Base-by-base conservation (phyloP, 2,329 filamentous ascomycete species). In the Ophiocordyceps sinensis region DNA sequence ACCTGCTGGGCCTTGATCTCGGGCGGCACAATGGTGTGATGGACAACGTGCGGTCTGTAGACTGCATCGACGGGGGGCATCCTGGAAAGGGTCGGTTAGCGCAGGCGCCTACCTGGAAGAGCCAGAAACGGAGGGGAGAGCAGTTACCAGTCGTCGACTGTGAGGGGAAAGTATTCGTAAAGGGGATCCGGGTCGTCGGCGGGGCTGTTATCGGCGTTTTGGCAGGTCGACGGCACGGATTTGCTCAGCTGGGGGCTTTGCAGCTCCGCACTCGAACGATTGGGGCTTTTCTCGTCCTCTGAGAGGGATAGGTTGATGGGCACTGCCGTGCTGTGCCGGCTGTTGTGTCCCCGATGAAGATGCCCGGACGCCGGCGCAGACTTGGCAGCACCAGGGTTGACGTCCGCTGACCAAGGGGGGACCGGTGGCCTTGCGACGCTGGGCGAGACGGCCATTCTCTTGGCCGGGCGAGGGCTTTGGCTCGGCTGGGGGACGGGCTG, bases 141-240 rank as follows among this genome's bases (percentile, higher is more conserved):
- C 9, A 23, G n/a, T 37, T 41, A 75, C 83, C 83, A 95, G 54
- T 95, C 88, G 57, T 95, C 87, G 44, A 94, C 65, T 38, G 82
- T 87, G 14, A 96, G 68, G 0, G 88, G 88, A 48, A 96, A 95
- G 56, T 96, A 95, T 62, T 96, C 88, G 56, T 95, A 95, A 15
- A 95, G 66, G 48, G 88, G 66, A 60, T 95, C 88, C 1, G 80
- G 80, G 50, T 81, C 82, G 51, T 94, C 86, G 48, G 79, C 63
- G 29, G 83, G 71, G 54, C 81, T 79, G 55, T 75, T 71, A 49
- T 68, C 70, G 37, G 53, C 49, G 40, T 60, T 60, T 19, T 62
- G 59, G 5, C 54, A 60, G 2, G 55, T 52, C 10, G 53, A 51
- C 6, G 56, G 47, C 44, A 57, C 47, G 43, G 58, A 49, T 48